Conservation (phyloP, 805 yeast species). For the Wickerhamomyces bisporus region DNA sequence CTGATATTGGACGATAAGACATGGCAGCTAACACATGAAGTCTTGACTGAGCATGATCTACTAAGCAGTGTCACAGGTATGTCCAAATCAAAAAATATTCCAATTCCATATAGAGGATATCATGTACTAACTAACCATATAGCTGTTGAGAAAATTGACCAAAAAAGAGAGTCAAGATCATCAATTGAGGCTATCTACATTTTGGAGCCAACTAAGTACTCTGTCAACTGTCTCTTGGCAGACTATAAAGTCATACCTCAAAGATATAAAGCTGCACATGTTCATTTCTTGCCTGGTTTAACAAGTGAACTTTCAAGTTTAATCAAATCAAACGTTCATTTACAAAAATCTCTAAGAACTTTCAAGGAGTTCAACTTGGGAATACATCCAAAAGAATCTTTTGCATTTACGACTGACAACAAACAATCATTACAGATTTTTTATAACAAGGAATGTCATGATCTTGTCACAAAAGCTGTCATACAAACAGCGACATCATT, state of each 20-base stretch:
- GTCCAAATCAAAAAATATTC: conserved; percentile 1
- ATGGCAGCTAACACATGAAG: conserved; percentile 39
- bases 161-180: conserved; percentile 52
- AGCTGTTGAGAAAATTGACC: conserved; percentile 61
- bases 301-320: conserved; percentile 25
- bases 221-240: conserved; percentile 69
- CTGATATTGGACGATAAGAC: conserved; percentile 55
- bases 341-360: conserved; percentile 25
- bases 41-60: conserved; percentile 44
- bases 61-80: conserved; percentile 44
- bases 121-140: conserved; percentile 2
- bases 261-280: conserved; percentile 72
- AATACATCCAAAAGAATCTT: conserved; percentile 61
- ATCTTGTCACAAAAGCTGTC: conserved; percentile 55
- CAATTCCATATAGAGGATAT: background rate
- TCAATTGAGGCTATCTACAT: conserved; percentile 78
- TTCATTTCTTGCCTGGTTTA: conserved; percentile 65
- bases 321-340: conserved; percentile 25
- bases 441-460: conserved; percentile 60
- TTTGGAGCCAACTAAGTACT: conserved; percentile 61
- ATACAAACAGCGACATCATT: conserved; percentile 56
- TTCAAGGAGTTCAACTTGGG: conserved; percentile 41
- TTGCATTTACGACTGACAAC: conserved; percentile 64
- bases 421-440: conserved; percentile 64
- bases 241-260: conserved; percentile 63